phyloP scores from a whole-genome alignment of 352 stramenopile species.

The Halophytophthora batemanensis region DNA sequence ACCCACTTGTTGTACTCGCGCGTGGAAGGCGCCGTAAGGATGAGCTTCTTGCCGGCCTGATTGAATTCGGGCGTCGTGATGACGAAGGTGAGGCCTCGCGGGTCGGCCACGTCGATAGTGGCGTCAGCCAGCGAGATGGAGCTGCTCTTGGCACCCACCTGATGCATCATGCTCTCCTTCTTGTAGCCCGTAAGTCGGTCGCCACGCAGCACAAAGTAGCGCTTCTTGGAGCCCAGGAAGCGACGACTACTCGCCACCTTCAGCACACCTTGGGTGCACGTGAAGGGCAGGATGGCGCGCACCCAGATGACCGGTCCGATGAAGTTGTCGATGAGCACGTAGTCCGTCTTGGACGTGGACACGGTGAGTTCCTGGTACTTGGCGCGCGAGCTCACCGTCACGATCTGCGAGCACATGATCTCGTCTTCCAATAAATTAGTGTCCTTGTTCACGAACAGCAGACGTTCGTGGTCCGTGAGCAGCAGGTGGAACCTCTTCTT shows the following conservation, averaged over 20 bases:
- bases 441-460: slow-evolving; percentile 87
- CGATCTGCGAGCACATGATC: slow-evolving; percentile 86
- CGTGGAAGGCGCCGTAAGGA: slow-evolving; percentile 63
- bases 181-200: slow-evolving; percentile 67
- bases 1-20: slow-evolving; percentile 88
- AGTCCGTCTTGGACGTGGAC: slow-evolving; percentile 69
- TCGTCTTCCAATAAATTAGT: slow-evolving; percentile 88
- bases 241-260: slow-evolving; percentile 77
- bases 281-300: slow-evolving; percentile 82
- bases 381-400: slow-evolving; percentile 79
- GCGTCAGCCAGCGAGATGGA: slow-evolving; percentile 61
- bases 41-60: slow-evolving; percentile 78
- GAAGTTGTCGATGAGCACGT: slow-evolving; percentile 84
- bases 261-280: slow-evolving; percentile 76
- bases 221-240: slow-evolving; percentile 84
- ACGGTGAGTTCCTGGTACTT: slow-evolving; percentile 79
- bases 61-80: slow-evolving; percentile 75
- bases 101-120: slow-evolving; percentile 65
- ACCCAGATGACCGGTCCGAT: slow-evolving; percentile 83
- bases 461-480: slow-evolving; percentile 79
- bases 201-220: slow-evolving; percentile 76
- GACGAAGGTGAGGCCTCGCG: slow-evolving; percentile 63
- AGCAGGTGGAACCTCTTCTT: slow-evolving; percentile 85
- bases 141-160: slow-evolving; percentile 70
- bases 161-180: slow-evolving; percentile 70